Evolutionary conservation across 306 rosid species (phyloP).

Genomic region (Acacia melanoxylon): DNA sequence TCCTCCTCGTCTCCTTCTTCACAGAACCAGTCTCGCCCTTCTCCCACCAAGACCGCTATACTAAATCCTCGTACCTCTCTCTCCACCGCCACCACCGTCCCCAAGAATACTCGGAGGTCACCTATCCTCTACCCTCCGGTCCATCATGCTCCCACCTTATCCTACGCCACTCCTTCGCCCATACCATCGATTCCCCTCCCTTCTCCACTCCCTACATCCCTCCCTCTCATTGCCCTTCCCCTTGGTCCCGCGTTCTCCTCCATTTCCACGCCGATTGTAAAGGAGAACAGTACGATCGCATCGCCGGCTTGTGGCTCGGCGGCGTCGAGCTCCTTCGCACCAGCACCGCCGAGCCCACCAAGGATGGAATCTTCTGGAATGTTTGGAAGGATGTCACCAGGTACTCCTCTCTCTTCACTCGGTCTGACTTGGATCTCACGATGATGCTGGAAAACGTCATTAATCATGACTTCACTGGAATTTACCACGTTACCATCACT

Average conservation of each 20-base stretch:
- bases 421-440: conserved; percentile 47
- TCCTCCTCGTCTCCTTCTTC: conserved; percentile 1
- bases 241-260: conserved; percentile 64
- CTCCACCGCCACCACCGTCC: not conserved
- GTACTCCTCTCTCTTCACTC: conserved; percentile 56
- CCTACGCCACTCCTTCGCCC: conserved; percentile 64
- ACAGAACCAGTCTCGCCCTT: conserved; percentile 16
- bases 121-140: conserved; percentile 50
- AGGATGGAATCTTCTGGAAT: conserved; percentile 63
- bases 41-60: conserved; percentile 49
- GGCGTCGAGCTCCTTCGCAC: conserved; percentile 80
- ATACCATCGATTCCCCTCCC: conserved; percentile 71
- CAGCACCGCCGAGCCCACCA: conserved; percentile 75
- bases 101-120: conserved; percentile 59
- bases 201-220: conserved; percentile 60
- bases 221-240: conserved; percentile 50
- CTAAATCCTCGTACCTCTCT: conserved; percentile 22
- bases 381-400: conserved; percentile 71
- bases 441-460: conserved; percentile 81
- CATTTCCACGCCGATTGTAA: conserved; percentile 43
- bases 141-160: conserved; percentile 55
- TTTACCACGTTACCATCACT: conserved; percentile 59
- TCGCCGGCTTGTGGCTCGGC: conserved; percentile 74
- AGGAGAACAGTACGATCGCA: conserved; percentile 84
- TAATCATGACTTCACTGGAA: conserved; percentile 58